phyloP scores from a whole-genome alignment of 768 basidiomycete genomes.

The Boletus pseudo-olivaceus region DNA sequence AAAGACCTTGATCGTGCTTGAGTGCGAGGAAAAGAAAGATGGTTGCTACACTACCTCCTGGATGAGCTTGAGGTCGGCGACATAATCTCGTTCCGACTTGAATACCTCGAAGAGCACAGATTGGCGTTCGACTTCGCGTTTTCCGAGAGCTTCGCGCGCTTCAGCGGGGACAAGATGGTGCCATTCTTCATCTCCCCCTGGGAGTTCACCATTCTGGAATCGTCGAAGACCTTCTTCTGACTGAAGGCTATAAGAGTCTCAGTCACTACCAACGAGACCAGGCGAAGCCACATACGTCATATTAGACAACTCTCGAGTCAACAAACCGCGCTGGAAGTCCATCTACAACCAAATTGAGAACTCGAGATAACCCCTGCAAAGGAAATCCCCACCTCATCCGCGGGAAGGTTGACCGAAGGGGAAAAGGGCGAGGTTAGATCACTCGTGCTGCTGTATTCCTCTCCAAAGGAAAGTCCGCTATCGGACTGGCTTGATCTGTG shows the following conservation, averaged over 20 bases:
- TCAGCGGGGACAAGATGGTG: conserved; percentile 70
- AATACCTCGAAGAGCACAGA: conserved; percentile 87
- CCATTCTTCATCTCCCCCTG: conserved; percentile 80
- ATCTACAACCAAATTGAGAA: conserved; percentile 21
- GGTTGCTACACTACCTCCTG: conserved; percentile 48
- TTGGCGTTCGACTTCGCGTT: conserved; percentile 80
- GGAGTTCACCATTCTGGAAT: conserved; percentile 65
- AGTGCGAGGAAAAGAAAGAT: not conserved
- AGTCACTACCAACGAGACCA: conserved; percentile 4
- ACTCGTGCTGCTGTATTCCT: conserved; percentile 14
- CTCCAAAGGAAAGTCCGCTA: conserved; percentile 20
- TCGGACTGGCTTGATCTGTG: conserved; percentile 43
- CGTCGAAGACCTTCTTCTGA: conserved; percentile 60
- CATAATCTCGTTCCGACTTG: conserved; percentile 86
- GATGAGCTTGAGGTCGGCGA: conserved; percentile 70
- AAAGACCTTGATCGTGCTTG: conserved; percentile 52
- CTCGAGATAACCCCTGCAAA: conserved; percentile 19
- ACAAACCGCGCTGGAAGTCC: conserved; percentile 22
- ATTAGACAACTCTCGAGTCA: conserved; percentile 35
- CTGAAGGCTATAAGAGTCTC: conserved; percentile 42
- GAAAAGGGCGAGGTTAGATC: conserved; percentile 33
- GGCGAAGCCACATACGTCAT: conserved; percentile 36
- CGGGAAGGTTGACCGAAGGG: conserved; percentile 34
- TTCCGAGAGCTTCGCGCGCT: conserved; percentile 66
- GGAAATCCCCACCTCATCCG: conserved; percentile 35